Evolutionary conservation across 768 basidiomycete species (phyloP).

Genomic region (Naganishia onofrii): DNA sequence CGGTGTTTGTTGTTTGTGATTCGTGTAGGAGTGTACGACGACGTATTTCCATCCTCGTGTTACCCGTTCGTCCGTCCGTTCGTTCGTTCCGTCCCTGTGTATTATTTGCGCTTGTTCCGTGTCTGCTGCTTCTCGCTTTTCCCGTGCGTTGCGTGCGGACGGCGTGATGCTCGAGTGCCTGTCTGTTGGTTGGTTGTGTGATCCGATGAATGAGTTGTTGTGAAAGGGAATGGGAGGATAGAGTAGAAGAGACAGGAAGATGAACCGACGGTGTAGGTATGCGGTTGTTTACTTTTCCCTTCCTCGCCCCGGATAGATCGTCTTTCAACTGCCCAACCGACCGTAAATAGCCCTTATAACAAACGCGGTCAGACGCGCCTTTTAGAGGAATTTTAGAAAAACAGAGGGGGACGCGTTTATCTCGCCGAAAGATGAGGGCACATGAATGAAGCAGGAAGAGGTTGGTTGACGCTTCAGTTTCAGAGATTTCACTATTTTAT

Average conservation of each 20-base stretch:
- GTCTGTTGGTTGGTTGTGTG: too few species aligned
- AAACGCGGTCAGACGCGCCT: background rate
- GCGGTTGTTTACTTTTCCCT: conserved; percentile 35
- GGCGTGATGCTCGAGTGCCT: too few species aligned
- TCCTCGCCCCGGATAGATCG: background rate
- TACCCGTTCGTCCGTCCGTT: too few species aligned
- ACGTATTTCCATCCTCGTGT: background rate
- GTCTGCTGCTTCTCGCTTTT: too few species aligned
- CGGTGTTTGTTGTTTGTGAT: background rate
- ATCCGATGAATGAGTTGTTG: too few species aligned
- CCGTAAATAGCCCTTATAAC: background rate
- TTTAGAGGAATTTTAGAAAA: background rate
- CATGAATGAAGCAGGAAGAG: too few species aligned
- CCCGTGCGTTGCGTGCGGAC: too few species aligned
- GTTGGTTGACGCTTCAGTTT: too few species aligned
- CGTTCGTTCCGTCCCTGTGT: too few species aligned
- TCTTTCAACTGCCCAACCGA: background rate
- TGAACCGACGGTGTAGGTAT: too few species aligned
- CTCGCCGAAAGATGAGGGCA: conserved; percentile 56
- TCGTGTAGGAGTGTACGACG: conserved; percentile 1
- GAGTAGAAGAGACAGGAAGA: background rate
- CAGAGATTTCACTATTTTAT: too few species aligned
- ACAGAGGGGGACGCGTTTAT: background rate
- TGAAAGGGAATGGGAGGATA: background rate
- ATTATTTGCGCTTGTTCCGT: too few species aligned